Conservation (phyloP, 495 filamentous ascomycete genomes). For the Hypomontagnella monticulosa region DNA sequence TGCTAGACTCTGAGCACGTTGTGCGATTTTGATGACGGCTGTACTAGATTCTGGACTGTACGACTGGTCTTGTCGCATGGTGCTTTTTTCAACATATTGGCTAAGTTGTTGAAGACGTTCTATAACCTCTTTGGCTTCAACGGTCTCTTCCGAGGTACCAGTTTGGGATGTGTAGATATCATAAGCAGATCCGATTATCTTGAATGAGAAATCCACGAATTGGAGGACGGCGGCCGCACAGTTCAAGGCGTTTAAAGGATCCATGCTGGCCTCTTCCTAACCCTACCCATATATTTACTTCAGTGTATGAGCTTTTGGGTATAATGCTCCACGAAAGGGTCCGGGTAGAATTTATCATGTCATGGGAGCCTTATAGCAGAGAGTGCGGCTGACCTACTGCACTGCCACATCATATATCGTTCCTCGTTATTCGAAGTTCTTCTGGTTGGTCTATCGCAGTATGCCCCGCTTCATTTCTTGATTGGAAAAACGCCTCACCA, state of each 20-base stretch:
- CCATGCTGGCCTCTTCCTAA: not conserved
- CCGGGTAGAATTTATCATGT: too few species aligned
- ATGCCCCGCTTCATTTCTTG: too few species aligned
- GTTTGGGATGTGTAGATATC: constrained; percentile 1
- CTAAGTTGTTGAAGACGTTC: constrained; percentile 2
- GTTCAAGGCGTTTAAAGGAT: not conserved
- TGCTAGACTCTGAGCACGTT: constrained; percentile 4
- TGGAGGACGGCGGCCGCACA: not conserved
- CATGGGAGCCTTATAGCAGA: too few species aligned
- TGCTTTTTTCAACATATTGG: not conserved
- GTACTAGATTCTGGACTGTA: not conserved
- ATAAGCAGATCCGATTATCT: constrained; percentile 3
- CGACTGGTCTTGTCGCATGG: not conserved
- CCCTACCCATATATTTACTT: too few species aligned
- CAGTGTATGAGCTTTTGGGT: not conserved
- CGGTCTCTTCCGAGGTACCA: not conserved
- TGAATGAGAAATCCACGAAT: not conserved
- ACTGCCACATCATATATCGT: too few species aligned
- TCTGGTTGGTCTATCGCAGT: too few species aligned
- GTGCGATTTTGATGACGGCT: constrained; percentile 1
- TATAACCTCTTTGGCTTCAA: not conserved
- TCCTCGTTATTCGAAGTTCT: too few species aligned
- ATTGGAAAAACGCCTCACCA: too few species aligned
- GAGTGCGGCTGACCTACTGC: too few species aligned
- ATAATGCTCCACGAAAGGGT: too few species aligned